Evolutionary conservation across 441 rosid genomes (phyloP), one percentile per base, ranked within the genome.

Genomic region (Pelargonium citronellum): DNA sequence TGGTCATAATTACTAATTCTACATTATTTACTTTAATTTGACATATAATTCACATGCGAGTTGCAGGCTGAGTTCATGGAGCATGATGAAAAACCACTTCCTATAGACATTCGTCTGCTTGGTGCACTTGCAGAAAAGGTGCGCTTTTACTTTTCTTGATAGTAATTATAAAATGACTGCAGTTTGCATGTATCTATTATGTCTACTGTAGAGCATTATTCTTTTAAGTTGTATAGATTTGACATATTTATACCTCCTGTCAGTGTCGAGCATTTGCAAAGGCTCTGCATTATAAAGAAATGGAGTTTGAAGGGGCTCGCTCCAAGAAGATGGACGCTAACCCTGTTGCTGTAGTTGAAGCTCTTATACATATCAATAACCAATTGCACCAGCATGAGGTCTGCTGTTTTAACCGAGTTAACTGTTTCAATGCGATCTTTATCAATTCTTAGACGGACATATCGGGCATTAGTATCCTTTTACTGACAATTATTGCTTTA

Each of bases 101-200:
- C 99, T 64, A 96, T 96, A 72, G 99, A 96, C 82, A 96, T 96
- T 72, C 97, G 99, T 75, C 93, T 96, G 41, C 98, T 96, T 81
- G 98, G 96, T 64, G 99, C 99, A 69, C 97, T 96, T 74, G 99
- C 99, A 71, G 99, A 96, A 77, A 96, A 96, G 97, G 99, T 96
- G 57, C 72, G 78, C 47, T 69, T 79, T 71, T 34, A 20, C n/a
- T 60, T 60, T 60, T 60, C 16, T 2, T 61, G 12, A 7, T 61
- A 61, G 39, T 61, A 61, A 24, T 61, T 46, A 44, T 44, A 44
- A 8, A 44, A 44, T 44, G 7, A 44, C 12, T 44, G 49, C 49
- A 44, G 49, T 44, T 61, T 61, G 27, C 65, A 24, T 61, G 7
- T 30, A 60, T 60, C 13, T 60, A 13, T 61, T 61, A 37, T 5